Evolutionary conservation across 2,329 filamentous ascomycete species (phyloP), one percentile per base, ranked within the genome.

Genomic region (Xylaria digitata): DNA sequence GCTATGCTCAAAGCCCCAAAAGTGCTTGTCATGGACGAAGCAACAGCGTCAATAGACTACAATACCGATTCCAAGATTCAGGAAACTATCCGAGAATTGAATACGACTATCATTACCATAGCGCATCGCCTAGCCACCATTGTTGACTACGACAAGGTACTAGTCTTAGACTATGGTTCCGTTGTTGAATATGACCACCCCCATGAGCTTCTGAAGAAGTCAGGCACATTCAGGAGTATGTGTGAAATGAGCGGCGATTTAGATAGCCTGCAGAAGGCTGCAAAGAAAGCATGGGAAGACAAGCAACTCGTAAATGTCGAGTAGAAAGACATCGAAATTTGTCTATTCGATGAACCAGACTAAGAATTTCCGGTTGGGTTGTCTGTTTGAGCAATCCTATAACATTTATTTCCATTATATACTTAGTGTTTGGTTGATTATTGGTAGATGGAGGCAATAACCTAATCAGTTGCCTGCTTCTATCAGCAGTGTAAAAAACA

Each of bases 1-100:
- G 96, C 96, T 0, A 88, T 99, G 72, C 90, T 99, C 70, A 97
- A 97, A 81, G 88, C 89, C 40, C 94, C 96, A 0, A 94, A 92
- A 71, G 94, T 99, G 1, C 84, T 99, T n/a, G 91, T 99, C 76
- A 98, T 99, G 96, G 96, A 99, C 79, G 96, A 99, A 83, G 96
- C 96, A 0, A 99, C 96, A 0, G 96, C 96, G 0, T 97, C 93
- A 0, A 98, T 99, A 75, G 96, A 99, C 81, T 98, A 98, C 80
- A 91, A 90, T 5, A 99, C 96, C 1, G 96, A 99, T 75, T 86
- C 90, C 56, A 97, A 97, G 82, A 98, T 99, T 72, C 96, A 99
- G 80, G 93, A 93, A 74, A 98, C 96, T 0, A 94, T 99, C 68
- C 91, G 94, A n/a, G 92, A 97, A 78, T 87, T 98, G 73, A 91